Conservation (phyloP, 306 rosid species). For the Prinsepia uniflora region DNA sequence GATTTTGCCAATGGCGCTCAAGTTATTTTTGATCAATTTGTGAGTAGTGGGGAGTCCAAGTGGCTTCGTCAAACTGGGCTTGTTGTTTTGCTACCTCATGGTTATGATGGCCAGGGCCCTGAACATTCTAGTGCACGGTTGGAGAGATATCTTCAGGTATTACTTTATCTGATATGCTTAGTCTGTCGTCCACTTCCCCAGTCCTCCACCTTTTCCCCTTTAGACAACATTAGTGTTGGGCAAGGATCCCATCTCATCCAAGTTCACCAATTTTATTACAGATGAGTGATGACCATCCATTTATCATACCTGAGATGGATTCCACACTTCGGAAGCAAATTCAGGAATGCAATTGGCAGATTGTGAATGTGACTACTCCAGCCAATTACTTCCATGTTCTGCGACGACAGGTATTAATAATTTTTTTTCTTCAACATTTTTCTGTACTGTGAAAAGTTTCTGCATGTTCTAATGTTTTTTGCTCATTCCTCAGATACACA, state of each 20-base stretch:
- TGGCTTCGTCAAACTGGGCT: slow-evolving; percentile 99
- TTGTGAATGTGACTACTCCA: slow-evolving; percentile 95
- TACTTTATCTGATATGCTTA: not conserved
- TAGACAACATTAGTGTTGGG: not conserved
- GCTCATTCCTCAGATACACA: slow-evolving; percentile 54
- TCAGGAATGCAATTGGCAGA: slow-evolving; percentile 98
- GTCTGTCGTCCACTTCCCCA: not conserved
- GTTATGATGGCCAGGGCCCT: slow-evolving; percentile 98
- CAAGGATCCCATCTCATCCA: slow-evolving; percentile 14
- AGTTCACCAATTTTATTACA: slow-evolving; percentile 41
- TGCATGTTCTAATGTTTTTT: slow-evolving; percentile 19
- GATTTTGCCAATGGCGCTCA: slow-evolving; percentile 98
- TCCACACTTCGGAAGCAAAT: slow-evolving; percentile 85
- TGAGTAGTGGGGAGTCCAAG: slow-evolving; percentile 92
- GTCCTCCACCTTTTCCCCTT: not conserved
- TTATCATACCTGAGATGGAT: slow-evolving; percentile 95
- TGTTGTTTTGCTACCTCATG: slow-evolving; percentile 90
- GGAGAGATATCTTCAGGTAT: slow-evolving; percentile 95
- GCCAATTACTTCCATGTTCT: slow-evolving; percentile 97
- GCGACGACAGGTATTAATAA: slow-evolving; percentile 77
- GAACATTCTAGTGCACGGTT: slow-evolving; percentile 90
- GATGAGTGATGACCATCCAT: slow-evolving; percentile 98
- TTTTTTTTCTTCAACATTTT: slow-evolving; percentile 19
- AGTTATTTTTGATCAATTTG: slow-evolving; percentile 87
- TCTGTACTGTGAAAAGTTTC: not conserved